phyloP scores from a whole-genome alignment of 352 stramenopile species.

The Pythium biforme region DNA sequence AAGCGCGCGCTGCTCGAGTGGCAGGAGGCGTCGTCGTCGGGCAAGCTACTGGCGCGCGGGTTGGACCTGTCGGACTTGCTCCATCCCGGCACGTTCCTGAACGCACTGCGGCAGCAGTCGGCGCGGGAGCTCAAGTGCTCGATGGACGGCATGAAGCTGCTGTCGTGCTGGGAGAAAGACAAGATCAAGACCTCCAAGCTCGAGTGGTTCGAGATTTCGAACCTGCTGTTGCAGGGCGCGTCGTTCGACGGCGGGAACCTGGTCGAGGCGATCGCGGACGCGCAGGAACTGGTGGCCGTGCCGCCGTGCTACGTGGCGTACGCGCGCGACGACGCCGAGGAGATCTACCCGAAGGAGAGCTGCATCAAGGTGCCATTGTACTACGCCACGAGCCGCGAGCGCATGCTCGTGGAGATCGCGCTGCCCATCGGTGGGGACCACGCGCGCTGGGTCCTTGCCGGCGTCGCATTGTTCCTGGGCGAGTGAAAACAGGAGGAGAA shows the following conservation, averaged over 20 bases:
- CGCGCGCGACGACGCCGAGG: conserved; percentile 66
- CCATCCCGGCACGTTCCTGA: conserved; percentile 93
- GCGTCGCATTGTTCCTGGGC: conserved; percentile 80
- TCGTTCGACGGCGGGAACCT: conserved; percentile 81
- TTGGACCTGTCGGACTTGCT: conserved; percentile 91
- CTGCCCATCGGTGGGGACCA: conserved; percentile 75
- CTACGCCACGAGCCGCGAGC: conserved; percentile 70
- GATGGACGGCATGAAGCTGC: conserved; percentile 90
- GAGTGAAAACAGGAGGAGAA: conserved; percentile 40
- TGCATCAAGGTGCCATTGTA: conserved; percentile 82
- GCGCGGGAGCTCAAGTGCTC: conserved; percentile 78
- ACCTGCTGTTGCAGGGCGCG: conserved; percentile 84
- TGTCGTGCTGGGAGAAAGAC: conserved; percentile 88
- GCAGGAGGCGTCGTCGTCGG: conserved; percentile 57
- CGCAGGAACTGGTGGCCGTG: conserved; percentile 76
- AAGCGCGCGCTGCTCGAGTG: conserved; percentile 83
- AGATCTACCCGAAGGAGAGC: conserved; percentile 72
- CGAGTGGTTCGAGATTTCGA: conserved; percentile 82
- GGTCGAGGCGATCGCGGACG: conserved; percentile 78
- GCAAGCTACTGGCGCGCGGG: conserved; percentile 68
- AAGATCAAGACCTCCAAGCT: conserved; percentile 37
- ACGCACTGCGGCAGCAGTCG: conserved; percentile 91
- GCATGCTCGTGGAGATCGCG: conserved; percentile 80
- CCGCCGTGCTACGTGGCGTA: conserved; percentile 85
- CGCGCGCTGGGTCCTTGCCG: conserved; percentile 74